Percentiles rank a stretch among this genome's conserved stretches.
Conservation (phyloP, 2,329 filamentous ascomycete species). For the Colletotrichum agaves region DNA sequence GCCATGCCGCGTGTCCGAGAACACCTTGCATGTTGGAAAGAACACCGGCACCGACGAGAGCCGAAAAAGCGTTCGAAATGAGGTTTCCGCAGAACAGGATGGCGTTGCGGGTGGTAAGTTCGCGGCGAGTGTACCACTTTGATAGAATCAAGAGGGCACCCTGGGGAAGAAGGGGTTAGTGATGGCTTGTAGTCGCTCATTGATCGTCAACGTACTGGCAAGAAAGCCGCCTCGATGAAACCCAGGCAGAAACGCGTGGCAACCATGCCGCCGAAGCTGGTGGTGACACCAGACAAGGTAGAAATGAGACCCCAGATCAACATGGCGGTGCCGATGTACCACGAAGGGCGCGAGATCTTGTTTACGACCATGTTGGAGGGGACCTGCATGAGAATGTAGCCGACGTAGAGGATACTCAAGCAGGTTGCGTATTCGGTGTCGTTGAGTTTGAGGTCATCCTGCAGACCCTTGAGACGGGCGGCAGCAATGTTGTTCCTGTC, state of each 20-base stretch:
- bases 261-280: constrained; percentile 65
- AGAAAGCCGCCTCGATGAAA: constrained; percentile 72
- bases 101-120: constrained; percentile 64
- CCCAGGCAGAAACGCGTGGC: constrained; percentile 68
- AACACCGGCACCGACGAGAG: constrained; percentile 68
- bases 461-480: constrained; percentile 72
- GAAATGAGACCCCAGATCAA: constrained; percentile 70
- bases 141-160: constrained; percentile 70
- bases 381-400: constrained; percentile 73
- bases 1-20: constrained; percentile 66
- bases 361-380: constrained; percentile 69
- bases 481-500: constrained; percentile 76
- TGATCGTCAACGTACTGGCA: constrained; percentile 51
- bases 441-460: constrained; percentile 66
- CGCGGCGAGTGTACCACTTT: constrained; percentile 73
- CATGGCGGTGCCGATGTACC: constrained; percentile 65
- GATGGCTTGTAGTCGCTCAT: too few species aligned
- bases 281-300: constrained; percentile 63
- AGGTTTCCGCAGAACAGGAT: constrained; percentile 69
- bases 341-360: constrained; percentile 59
- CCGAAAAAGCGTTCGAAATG: constrained; percentile 69
- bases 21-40: constrained; percentile 67
- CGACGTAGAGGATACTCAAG: constrained; percentile 72
- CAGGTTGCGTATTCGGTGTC: constrained; percentile 72
- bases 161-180: too few species aligned